Evolutionary conservation across 768 basidiomycete species (phyloP).

Genomic region (Boletus subcaerulescens): DNA sequence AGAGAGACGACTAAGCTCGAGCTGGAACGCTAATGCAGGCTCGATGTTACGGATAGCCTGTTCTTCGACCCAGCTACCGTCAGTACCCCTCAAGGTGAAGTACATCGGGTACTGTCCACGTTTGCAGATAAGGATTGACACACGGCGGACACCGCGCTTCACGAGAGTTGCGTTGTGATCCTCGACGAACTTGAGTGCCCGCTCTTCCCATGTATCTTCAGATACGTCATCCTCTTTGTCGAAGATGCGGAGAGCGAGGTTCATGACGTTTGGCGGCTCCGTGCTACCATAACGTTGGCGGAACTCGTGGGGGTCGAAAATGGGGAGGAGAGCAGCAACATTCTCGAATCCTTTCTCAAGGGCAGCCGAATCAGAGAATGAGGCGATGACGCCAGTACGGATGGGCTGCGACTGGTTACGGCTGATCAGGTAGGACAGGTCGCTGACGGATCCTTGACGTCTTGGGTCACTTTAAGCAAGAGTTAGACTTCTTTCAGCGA

Average conservation of each 20-base stretch:
- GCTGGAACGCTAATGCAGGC: conserved; percentile 95
- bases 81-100: conserved; percentile 80
- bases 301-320: conserved; percentile 70
- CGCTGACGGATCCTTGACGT: conserved; percentile 91
- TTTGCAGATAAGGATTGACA: conserved; percentile 90
- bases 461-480: conserved; percentile 48
- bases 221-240: conserved; percentile 72
- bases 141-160: conserved; percentile 83
- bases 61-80: conserved; percentile 85
- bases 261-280: conserved; percentile 90
- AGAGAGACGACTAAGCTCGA: conserved; percentile 93
- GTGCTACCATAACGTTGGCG: conserved; percentile 70
- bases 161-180: conserved; percentile 56
- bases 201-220: conserved; percentile 74
- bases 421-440: conserved; percentile 89
- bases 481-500: conserved; percentile 3
- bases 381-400: conserved; percentile 88
- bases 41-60: conserved; percentile 97
- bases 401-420: conserved; percentile 85
- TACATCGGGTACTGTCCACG: conserved; percentile 91
- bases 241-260: conserved; percentile 89
- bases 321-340: conserved; percentile 68
- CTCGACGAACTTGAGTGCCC: conserved; percentile 71
- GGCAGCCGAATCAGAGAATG: conserved; percentile 73
- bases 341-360: conserved; percentile 72